Conservation (phyloP, 2,329 filamentous ascomycete genomes). For the Aspergillus uvarum region DNA sequence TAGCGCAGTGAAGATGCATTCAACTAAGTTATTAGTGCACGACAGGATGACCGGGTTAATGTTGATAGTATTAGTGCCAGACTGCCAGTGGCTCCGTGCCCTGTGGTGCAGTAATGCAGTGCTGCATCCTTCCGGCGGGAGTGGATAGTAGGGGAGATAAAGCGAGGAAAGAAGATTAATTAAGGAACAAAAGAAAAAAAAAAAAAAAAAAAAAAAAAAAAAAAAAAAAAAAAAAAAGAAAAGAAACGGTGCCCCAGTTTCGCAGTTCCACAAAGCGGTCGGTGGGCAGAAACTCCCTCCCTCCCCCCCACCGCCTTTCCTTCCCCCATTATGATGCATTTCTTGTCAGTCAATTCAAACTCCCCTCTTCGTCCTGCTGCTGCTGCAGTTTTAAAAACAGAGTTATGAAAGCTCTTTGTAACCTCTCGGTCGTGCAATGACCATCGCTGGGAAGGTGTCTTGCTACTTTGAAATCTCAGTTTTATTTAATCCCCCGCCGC, state of each 20-base stretch:
- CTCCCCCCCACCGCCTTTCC: slow-evolving; percentile 21
- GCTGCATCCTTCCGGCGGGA: neutral
- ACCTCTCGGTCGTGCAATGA: slow-evolving; percentile 15
- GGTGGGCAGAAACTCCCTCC: slow-evolving; percentile 11
- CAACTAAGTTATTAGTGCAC: no score
- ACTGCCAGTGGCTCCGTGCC: neutral
- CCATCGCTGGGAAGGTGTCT: slow-evolving; percentile 21
- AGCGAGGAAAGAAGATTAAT: no score
- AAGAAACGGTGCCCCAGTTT: neutral
- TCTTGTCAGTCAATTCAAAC: neutral
- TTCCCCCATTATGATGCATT: slow-evolving; percentile 15
- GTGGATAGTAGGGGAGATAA: neutral
- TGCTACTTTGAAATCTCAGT: slow-evolving; percentile 19
- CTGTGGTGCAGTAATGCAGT: neutral
- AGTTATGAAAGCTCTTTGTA: slow-evolving; percentile 6
- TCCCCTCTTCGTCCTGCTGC: neutral
- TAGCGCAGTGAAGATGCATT: no score
- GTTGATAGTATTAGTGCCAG: neutral
- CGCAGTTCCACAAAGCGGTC: neutral
- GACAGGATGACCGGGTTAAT: no score
- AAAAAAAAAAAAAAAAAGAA: neutral
- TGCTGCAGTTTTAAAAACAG: neutral
- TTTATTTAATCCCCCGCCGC: slow-evolving; percentile 10
- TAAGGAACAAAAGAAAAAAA: neutral
- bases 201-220: neutral